A percentile compares a stretch with the other conserved stretches of the same genome.
Evolutionary conservation across 1,284 basidiomycete species (phyloP).

Genomic region (Gomphus sp.): DNA sequence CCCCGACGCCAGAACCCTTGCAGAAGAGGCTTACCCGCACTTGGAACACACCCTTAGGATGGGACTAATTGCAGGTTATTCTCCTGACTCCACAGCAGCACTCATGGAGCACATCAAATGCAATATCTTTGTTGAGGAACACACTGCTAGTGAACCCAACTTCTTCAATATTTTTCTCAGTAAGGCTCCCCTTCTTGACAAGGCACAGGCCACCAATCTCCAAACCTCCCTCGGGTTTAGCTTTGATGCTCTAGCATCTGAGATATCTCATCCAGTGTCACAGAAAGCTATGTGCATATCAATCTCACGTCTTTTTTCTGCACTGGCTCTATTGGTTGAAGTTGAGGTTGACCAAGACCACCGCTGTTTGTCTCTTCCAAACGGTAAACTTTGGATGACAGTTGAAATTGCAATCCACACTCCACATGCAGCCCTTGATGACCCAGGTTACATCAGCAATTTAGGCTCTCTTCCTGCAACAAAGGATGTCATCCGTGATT

Average conservation of each 20-base stretch:
- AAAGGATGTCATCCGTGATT: too few species aligned
- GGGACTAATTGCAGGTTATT: too few species aligned
- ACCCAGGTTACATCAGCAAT: too few species aligned
- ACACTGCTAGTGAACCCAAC: not conserved
- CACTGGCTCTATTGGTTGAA: not conserved
- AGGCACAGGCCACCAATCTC: not conserved
- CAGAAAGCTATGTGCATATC: not conserved
- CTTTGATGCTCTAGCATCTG: not conserved
- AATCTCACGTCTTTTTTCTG: not conserved
- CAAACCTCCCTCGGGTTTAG: not conserved
- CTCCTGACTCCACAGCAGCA: too few species aligned
- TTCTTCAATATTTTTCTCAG: not conserved
- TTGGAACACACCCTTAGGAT: too few species aligned
- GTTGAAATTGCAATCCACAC: not conserved
- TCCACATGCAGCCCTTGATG: too few species aligned
- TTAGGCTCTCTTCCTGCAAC: too few species aligned
- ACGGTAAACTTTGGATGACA: not conserved
- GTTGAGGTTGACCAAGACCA: not conserved
- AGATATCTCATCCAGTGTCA: not conserved
- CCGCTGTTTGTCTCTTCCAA: not conserved
- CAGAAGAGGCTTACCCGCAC: too few species aligned
- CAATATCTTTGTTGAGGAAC: not conserved
- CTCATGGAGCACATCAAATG: not conserved
- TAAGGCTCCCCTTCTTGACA: not conserved
- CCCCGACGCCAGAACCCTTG: too few species aligned